Conservation (phyloP, 2,329 filamentous ascomycete species). For the Exophiala sp. region DNA sequence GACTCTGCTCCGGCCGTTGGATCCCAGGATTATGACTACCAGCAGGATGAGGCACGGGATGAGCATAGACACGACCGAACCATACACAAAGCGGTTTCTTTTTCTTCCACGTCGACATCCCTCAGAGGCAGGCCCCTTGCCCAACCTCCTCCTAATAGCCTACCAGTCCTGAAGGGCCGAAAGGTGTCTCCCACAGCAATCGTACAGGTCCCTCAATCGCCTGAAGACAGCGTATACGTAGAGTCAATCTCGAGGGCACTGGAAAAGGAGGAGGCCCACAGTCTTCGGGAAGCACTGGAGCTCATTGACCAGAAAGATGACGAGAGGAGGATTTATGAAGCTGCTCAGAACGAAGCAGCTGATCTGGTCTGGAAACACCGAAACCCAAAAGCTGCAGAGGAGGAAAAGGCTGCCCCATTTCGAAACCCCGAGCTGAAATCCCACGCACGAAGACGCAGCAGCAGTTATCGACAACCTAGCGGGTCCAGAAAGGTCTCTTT, state of each 20-base stretch:
- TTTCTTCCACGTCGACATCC: slow-evolving; percentile 8
- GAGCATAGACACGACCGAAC: slow-evolving; percentile 1
- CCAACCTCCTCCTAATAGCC: slow-evolving; percentile 34
- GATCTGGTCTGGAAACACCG: slow-evolving; percentile 60
- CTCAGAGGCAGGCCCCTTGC: slow-evolving; percentile 36
- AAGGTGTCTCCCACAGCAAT: slow-evolving; percentile 36
- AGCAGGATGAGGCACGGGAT: not conserved
- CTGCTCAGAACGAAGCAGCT: slow-evolving; percentile 57
- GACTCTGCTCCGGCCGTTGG: slow-evolving; percentile 15
- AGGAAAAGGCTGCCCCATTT: slow-evolving; percentile 45
- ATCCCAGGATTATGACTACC: slow-evolving; percentile 1
- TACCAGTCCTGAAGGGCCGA: slow-evolving; percentile 31
- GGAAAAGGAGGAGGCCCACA: slow-evolving; percentile 54
- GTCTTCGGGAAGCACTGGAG: slow-evolving; percentile 52
- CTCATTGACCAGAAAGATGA: slow-evolving; percentile 55
- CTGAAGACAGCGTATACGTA: slow-evolving; percentile 44
- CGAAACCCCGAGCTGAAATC: slow-evolving; percentile 38
- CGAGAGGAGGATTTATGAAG: slow-evolving; percentile 46
- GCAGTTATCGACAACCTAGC: slow-evolving; percentile 33
- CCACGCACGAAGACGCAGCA: slow-evolving; percentile 18
- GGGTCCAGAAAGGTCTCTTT: slow-evolving; percentile 48
- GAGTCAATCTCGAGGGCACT: slow-evolving; percentile 51
- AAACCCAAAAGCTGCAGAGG: slow-evolving; percentile 46
- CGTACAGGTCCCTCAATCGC: slow-evolving; percentile 30
- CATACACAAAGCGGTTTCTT: slow-evolving; percentile 15